Evolutionary conservation across 768 basidiomycete genomes (phyloP).

Genomic region (Tricholoma furcatifolium): DNA sequence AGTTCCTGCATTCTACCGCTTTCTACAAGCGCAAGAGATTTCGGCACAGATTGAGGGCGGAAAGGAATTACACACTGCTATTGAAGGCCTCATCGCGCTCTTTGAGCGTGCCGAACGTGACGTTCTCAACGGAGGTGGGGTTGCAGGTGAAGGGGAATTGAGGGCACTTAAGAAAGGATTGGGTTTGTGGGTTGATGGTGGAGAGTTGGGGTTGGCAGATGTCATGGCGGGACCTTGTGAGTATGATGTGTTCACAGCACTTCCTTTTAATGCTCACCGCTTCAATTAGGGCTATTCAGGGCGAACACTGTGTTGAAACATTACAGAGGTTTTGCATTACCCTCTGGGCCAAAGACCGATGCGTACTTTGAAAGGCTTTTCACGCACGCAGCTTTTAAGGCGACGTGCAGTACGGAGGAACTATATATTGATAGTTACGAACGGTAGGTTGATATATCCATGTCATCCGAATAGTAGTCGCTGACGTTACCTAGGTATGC

Average conservation of each 20-base stretch:
- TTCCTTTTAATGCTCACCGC: background rate
- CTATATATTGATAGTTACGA: constrained; percentile 75
- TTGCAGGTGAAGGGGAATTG: constrained; percentile 37
- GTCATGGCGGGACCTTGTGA: constrained; percentile 71
- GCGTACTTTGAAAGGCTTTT: constrained; percentile 56
- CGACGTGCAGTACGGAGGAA: constrained; percentile 66
- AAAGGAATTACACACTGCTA: constrained; percentile 51
- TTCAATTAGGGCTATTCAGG: constrained; percentile 61
- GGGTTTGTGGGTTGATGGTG: constrained; percentile 61
- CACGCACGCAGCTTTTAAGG: constrained; percentile 59
- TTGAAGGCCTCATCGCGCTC: constrained; percentile 50
- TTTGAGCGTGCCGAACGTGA: constrained; percentile 57
- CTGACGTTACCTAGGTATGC: background rate
- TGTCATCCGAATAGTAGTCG: background rate
- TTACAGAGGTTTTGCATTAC: constrained; percentile 66
- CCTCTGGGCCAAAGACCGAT: constrained; percentile 44
- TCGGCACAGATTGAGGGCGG: constrained; percentile 49
- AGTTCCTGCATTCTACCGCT: constrained; percentile 74
- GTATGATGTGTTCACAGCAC: constrained; percentile 16
- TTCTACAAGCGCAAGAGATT: constrained; percentile 65
- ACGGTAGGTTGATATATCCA: constrained; percentile 33
- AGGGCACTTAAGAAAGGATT: constrained; percentile 37
- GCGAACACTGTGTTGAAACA: constrained; percentile 61
- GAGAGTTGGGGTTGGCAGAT: constrained; percentile 60
- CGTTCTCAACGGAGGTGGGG: constrained; percentile 36